Base-by-base conservation (phyloP, 129 eudicot genomes). In the Oenanthe sinensis region DNA sequence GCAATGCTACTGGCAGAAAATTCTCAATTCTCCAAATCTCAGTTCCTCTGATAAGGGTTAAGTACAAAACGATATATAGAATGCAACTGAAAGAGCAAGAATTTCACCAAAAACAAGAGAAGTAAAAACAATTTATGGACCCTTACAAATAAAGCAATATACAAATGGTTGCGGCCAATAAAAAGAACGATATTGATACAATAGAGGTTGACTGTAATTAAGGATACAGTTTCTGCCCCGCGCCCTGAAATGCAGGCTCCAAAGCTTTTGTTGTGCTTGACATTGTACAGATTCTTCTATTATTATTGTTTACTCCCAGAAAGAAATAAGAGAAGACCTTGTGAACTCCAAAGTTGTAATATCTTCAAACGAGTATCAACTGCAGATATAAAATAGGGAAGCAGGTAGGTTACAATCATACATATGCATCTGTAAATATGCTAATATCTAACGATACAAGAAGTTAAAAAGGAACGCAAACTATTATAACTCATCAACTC, bases 161-260 rank as follows among this genome's bases (percentile, higher is more conserved):
- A 36, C 24, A 68, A 54, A 30, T 67, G 28, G 40, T 40, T 43
- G 16, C 15, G 26, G 8, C 26, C 40, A 10, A 5, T 36, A 40
- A 79, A 47, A 15, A 39, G 13, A 39, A 6, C 63, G 78, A 30
- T 28, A 67, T 60, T 68, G 36, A 63, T 76, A 72, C 28, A 85
- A 39, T 80, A 52, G 82, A 46, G 36, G 54, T 45, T 77, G 28
- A 24, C 71, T 46, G 16, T 46, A 26, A 81, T 65, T 17, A 88
- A 92, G 99, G 99, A 96, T 96, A 96, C 99, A 89, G 79, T 85
- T 83, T 92, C 82, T 88, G 92, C 77, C 97, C 99, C 19, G 87
- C 96, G 80, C 96, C 97, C 87, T 92, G 97, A 77, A 96, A 96
- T 82, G 97, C 99, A 78, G 99, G 97, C 81, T 96, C 99, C 81